Percentiles rank a stretch among this genome's conserved stretches.
phyloP scores from a whole-genome alignment of 257 asterid genomes.

The Solanum bukasovii region DNA sequence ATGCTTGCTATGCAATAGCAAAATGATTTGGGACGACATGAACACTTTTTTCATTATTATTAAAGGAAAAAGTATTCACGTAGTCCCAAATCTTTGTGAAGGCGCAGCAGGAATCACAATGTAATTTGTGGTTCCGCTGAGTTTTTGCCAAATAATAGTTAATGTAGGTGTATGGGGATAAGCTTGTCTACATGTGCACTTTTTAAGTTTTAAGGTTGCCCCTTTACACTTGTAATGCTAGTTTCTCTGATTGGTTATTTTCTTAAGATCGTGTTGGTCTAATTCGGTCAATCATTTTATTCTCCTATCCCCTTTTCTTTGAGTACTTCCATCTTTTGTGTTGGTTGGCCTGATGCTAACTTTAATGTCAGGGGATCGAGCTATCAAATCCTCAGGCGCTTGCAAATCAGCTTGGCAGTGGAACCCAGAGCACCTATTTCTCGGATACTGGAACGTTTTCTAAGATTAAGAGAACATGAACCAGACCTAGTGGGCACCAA shows the following conservation, averaged over 20 bases:
- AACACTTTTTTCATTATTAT: not conserved
- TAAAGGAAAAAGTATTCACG: not conserved
- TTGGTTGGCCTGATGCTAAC: not conserved
- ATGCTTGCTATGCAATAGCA: not conserved
- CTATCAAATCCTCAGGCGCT: constrained; percentile 86
- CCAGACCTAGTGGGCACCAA: not conserved
- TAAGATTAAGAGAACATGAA: constrained; percentile 64
- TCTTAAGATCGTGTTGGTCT: no score
- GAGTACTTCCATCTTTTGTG: not conserved
- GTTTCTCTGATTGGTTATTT: no score
- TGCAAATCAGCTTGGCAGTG: constrained; percentile 67
- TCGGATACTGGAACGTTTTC: constrained; percentile 92
- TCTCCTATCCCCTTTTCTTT: no score
- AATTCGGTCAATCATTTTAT: no score
- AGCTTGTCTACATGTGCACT: no score
- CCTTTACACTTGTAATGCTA: no score
- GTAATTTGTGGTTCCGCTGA: not conserved
- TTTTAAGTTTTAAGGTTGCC: no score
- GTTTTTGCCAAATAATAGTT: no score
- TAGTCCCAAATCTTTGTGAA: not conserved
- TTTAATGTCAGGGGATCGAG: constrained; percentile 69
- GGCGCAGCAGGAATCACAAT: not conserved
- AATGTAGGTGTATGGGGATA: no score
- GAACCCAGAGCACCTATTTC: constrained; percentile 86
- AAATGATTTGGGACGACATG: not conserved